Base-by-base conservation (phyloP, 495 filamentous ascomycete genomes). In the Massariosphaeria phaeospora region DNA sequence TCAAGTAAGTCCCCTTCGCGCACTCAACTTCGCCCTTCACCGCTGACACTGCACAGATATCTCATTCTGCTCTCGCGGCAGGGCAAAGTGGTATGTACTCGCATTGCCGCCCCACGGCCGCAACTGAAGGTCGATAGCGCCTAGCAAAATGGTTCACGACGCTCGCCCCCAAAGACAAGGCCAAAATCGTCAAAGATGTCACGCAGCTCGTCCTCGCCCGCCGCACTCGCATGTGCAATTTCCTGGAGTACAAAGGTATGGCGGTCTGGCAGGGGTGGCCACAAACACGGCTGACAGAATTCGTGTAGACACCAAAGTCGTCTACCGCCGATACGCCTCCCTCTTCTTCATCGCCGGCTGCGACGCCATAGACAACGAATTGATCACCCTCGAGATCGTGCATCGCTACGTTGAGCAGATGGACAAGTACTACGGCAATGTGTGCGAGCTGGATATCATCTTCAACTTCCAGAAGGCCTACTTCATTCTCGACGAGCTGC, bases 391-490 rank as follows among this genome's bases (percentile, higher is more conserved):
- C 60, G 93, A 99, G 70, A 89, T 97, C 68, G 91, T 99, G 42
- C 93, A 99, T 73, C 88, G 93, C 62, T 97, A 96, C 70, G 93
- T 97, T 43, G 93, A 99, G 71, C 93, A 97, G 74, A 99, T 97
- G 93, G 93, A 99, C 78, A 99, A 97, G 70, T 99, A 97, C 77
- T 99, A 99, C 69, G 93, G 93, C 70, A 99, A 99, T 72, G 93
- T 99, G 52, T 99, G 93, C 81, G 94, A 99, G 76, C 76, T 98
- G 61, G 93, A 98, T 66, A 93, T 98, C 67, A 96, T 97, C 66
- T 99, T 99, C 79, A 97, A 97, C 71, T 97, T 97, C 70, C 93
- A 96, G 68, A 97, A 97, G 75, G 93, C 94, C 48, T 99, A 99
- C 71, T 96, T 94, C 71, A 97, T 99, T 63, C 78, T 99, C 20